Percentiles rank a stretch among this genome's conserved stretches.
These are phyloP conservation scores for Termitomyces sp. DNA, from an alignment of 768 basidiomycete species.

Conservation along the genomic window DNA sequence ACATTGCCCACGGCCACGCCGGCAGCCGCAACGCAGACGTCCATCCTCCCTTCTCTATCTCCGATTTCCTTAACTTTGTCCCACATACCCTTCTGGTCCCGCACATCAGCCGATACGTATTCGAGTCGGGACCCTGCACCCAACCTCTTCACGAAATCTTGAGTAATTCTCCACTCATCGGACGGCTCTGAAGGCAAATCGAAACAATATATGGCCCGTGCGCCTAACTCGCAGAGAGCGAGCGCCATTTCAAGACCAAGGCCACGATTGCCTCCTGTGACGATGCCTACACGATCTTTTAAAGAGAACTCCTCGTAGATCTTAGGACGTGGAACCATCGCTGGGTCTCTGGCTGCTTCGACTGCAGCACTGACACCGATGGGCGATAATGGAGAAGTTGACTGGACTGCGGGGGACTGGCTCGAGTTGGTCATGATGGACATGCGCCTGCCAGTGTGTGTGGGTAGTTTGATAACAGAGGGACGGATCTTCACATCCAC, in stretches of 20 bases:
- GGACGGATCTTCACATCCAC: background rate
- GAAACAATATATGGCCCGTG: slow-evolving; percentile 58
- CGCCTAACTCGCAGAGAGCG: slow-evolving; percentile 65
- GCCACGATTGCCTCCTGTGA: background rate
- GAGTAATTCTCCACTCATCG: slow-evolving; percentile 46
- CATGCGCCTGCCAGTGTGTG: background rate
- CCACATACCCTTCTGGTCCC: slow-evolving; percentile 56
- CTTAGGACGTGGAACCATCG: slow-evolving; percentile 32
- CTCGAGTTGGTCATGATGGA: background rate
- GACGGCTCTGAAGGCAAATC: slow-evolving; percentile 54
- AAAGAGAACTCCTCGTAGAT: background rate
- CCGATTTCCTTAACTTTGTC: slow-evolving; percentile 50
- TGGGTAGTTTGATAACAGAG: background rate
- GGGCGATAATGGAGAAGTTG: slow-evolving; percentile 47
- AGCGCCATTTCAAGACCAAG: background rate
- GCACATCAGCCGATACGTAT: slow-evolving; percentile 61
- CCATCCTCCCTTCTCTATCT: slow-evolving; percentile 42
- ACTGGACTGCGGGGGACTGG: slow-evolving; percentile 23
- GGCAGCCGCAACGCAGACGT: slow-evolving; percentile 51
- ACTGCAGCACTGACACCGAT: slow-evolving; percentile 58
- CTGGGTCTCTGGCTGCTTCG: slow-evolving; percentile 27
- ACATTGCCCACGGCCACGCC: slow-evolving; percentile 33
- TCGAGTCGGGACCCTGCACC: slow-evolving; percentile 37
- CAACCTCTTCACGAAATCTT: slow-evolving; percentile 42
- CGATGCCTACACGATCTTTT: background rate